phyloP scores from a whole-genome alignment of 2,329 filamentous ascomycete species.

The Exophiala oligosperma region DNA sequence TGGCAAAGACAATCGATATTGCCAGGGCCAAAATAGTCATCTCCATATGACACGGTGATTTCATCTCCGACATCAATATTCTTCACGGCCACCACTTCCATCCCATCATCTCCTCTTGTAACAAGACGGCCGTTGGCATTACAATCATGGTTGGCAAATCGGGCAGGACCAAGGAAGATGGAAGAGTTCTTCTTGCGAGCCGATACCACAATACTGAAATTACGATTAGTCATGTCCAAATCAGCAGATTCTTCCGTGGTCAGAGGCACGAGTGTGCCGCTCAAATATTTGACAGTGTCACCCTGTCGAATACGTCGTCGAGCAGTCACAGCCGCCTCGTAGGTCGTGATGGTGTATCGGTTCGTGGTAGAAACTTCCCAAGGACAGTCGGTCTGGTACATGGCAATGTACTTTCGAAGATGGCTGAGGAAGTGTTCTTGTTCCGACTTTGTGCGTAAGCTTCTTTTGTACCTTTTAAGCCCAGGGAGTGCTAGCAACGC shows the following conservation, averaged over 20 bases:
- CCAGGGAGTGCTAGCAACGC: slow-evolving; percentile 72
- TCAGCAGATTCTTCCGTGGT: slow-evolving; percentile 86
- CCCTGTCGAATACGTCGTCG: slow-evolving; percentile 76
- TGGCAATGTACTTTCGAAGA: slow-evolving; percentile 84
- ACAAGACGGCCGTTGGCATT: slow-evolving; percentile 85
- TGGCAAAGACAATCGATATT: slow-evolving; percentile 94
- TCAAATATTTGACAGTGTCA: slow-evolving; percentile 86
- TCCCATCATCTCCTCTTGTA: slow-evolving; percentile 79
- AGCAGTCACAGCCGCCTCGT: slow-evolving; percentile 85
- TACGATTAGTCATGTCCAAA: slow-evolving; percentile 77
- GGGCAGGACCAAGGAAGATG: slow-evolving; percentile 89
- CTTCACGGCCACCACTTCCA: slow-evolving; percentile 82
- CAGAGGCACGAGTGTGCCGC: slow-evolving; percentile 88
- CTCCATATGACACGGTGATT: slow-evolving; percentile 94
- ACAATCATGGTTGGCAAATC: slow-evolving; percentile 98
- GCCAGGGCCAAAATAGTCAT: slow-evolving; percentile 91
- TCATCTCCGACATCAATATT: slow-evolving; percentile 87
- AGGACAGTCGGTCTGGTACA: slow-evolving; percentile 89
- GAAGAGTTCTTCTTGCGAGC: slow-evolving; percentile 87
- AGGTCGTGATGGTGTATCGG: slow-evolving; percentile 85
- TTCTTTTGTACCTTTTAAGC: slow-evolving; percentile 67
- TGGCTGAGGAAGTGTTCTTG: slow-evolving; percentile 84
- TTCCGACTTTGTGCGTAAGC: slow-evolving; percentile 72
- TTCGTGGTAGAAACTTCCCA: slow-evolving; percentile 95
- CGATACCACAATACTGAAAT: slow-evolving; percentile 96